Evolutionary conservation across 73 alveolate genomes (phyloP).

Genomic region (Stentor roeselii): DNA sequence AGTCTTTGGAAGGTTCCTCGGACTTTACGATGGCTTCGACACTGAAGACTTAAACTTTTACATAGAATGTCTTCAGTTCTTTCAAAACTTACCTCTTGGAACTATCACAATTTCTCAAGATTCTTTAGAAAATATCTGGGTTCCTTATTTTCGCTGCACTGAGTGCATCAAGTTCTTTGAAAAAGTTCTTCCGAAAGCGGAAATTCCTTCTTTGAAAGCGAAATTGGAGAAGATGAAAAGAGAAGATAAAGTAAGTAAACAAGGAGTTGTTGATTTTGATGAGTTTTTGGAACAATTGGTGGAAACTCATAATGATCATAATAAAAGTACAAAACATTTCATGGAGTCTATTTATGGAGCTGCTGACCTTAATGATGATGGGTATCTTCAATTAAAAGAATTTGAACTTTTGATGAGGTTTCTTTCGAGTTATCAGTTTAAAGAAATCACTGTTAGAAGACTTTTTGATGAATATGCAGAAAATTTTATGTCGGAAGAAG

Average conservation of each 20-base stretch:
- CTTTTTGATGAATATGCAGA: background rate
- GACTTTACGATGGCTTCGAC: constrained; percentile 7
- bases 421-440: background rate
- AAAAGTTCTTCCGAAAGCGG: background rate
- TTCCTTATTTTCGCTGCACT: constrained; percentile 20
- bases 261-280: constrained; percentile 24
- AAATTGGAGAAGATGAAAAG: background rate
- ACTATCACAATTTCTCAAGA: background rate
- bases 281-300: background rate
- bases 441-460: background rate
- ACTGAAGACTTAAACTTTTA: constrained; percentile 28
- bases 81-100: constrained; percentile 3
- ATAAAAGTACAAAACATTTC: background rate
- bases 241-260: constrained; percentile 19
- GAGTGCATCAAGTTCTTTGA: constrained; percentile 12
- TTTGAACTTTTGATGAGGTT: background rate
- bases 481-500: constrained; percentile 10
- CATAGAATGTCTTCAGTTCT: constrained; percentile 3
- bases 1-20: constrained; percentile 26
- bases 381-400: constrained; percentile 4
- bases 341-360: constrained; percentile 18
- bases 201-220: background rate
- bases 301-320: background rate
- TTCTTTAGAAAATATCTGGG: background rate
- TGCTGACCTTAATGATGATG: constrained; percentile 24